Percentiles rank a stretch among this genome's conserved stretches.
Evolutionary conservation across 345 rosid genomes (phyloP).

Genomic region (Populus deltoides): DNA sequence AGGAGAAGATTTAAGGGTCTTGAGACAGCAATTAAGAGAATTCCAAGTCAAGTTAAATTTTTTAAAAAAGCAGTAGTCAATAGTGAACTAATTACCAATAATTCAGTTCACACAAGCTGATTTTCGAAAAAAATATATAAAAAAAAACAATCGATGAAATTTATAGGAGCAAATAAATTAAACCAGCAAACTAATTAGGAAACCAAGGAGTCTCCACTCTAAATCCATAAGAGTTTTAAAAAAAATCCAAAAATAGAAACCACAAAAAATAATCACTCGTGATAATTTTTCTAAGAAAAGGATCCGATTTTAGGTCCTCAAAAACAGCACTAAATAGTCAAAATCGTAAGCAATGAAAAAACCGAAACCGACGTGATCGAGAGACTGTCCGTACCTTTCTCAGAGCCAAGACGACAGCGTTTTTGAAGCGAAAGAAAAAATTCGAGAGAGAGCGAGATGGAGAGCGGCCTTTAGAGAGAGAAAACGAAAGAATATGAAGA

Average conservation of each 20-base stretch:
- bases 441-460: background rate
- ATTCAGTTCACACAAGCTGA: conserved; percentile 9
- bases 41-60: conserved; percentile 5
- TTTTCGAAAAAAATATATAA: background rate
- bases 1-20: background rate
- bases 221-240: conserved; percentile 9
- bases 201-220: conserved; percentile 31
- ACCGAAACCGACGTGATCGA: conserved; percentile 18
- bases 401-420: conserved; percentile 18
- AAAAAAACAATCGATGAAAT: conserved; percentile 5
- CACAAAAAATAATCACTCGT: conserved; percentile 24
- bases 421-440: background rate
- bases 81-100: background rate
- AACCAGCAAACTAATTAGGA: conserved; percentile 37
- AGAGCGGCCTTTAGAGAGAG: conserved; percentile 6
- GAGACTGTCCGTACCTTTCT: conserved; percentile 6
- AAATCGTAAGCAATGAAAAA: conserved; percentile 6
- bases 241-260: conserved; percentile 31
- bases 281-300: background rate
- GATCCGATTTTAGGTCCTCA: conserved; percentile 59
- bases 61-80: conserved; percentile 1
- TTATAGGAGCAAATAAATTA: conserved; percentile 24
- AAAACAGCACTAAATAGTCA: conserved; percentile 22
- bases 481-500: background rate
- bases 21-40: background rate